Base-by-base conservation (phyloP, 2,329 filamentous ascomycete genomes). In the Aspergillus puulaauensis region DNA sequence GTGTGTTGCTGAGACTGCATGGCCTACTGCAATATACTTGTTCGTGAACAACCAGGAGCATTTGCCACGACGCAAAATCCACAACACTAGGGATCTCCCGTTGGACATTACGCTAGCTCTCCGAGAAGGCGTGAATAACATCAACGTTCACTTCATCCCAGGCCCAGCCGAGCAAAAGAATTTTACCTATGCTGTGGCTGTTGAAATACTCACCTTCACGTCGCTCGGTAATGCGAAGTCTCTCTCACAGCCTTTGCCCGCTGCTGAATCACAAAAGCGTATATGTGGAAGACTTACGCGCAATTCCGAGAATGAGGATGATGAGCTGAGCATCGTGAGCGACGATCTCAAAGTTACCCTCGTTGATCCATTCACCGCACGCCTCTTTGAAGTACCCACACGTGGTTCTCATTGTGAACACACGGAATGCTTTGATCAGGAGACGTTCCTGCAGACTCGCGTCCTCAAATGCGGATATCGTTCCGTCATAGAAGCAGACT, bases 391-490 rank as follows among this genome's bases (percentile, higher is more conserved):
- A 5, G 80, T 82, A 0, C 93, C 95, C 1, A 90, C 88, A 2
- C 87, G 93, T 27, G 87, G 91, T 24, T 77, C 68, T 7, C 66
- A 73, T 3, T 99, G 95, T 71, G 78, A 79, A 23, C 93, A 99
- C 70, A 78, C 88, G 37, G 91, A 97, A 69, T 96, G 92, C 70
- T 97, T 98, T 70, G 93, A 98, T 70, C 84, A 97, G 7, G 83
- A 89, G 19, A 93, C 85, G 1, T 98, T 91, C 78, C 82, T 99
- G 8, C 73, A 80, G 14, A 90, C 88, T 5, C 85, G 90, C 15
- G 70, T 65, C 21, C 73, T 70, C 23, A 75, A 71, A 43, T 78
- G 80, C 5, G 74, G 76, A 14, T 82, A 81, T 59, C 70, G 74
- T 23, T 61, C 64, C 21, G 44, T 44, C 8, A 52, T 71, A 50